Percentiles rank a stretch among this genome's conserved stretches.
phyloP scores from a whole-genome alignment of 495 filamentous ascomycete species.

The Astrothelium subdiscretum region DNA sequence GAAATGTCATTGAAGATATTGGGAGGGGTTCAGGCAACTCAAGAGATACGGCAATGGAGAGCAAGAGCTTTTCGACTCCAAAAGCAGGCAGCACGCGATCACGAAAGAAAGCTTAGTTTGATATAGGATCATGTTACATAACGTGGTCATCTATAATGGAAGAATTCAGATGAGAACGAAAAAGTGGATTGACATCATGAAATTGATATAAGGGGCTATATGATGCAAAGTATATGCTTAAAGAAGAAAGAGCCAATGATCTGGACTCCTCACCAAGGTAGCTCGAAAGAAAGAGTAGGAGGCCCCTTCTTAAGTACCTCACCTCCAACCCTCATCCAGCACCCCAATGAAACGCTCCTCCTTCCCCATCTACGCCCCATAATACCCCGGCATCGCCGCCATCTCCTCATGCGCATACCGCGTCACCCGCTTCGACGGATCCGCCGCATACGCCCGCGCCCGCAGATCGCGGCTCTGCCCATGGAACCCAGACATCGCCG shows the following conservation, averaged over 20 bases:
- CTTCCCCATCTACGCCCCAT: background rate
- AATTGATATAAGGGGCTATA: background rate
- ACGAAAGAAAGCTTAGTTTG: background rate
- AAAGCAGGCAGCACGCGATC: background rate
- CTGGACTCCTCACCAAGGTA: too few relatives aligned
- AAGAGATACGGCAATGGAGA: background rate
- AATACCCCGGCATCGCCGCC: background rate
- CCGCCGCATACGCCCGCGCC: background rate
- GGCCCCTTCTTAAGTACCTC: too few relatives aligned
- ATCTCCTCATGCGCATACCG: background rate
- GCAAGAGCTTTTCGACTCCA: background rate
- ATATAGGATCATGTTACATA: background rate
- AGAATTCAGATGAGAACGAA: too few relatives aligned
- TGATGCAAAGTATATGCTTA: background rate
- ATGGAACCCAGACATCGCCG: background rate
- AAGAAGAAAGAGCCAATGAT: too few relatives aligned
- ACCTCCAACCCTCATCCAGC: background rate
- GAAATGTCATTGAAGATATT: conserved; percentile 33
- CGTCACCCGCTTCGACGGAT: background rate
- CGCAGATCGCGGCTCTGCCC: background rate
- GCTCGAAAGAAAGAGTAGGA: too few relatives aligned
- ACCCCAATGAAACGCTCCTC: background rate
- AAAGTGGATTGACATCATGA: too few relatives aligned
- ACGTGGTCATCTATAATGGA: background rate
- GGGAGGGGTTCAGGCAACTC: conserved; percentile 14